phyloP scores from a whole-genome alignment of 2,329 filamentous ascomycete genomes.

The Achaetomium macrosporum region DNA sequence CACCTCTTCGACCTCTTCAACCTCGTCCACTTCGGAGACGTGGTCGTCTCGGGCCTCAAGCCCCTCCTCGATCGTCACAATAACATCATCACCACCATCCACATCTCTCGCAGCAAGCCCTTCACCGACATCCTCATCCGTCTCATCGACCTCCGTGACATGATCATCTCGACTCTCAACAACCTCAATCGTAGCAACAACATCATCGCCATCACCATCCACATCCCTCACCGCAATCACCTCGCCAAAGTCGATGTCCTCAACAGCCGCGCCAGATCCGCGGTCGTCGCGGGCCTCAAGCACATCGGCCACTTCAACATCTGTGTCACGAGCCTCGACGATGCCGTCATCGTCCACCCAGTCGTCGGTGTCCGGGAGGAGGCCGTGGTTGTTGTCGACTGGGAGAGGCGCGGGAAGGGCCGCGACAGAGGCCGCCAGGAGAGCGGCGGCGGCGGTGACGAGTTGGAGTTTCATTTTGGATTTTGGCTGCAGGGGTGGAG shows the following conservation, averaged over 20 bases:
- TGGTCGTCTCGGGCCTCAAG: neutral
- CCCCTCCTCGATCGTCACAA: too few relatives aligned
- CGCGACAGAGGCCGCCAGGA: conserved; percentile 25
- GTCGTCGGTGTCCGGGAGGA: conserved; percentile 10
- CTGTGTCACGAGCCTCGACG: neutral
- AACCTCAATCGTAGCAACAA: too few relatives aligned
- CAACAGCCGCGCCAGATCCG: too few relatives aligned
- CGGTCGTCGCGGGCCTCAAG: neutral
- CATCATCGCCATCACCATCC: too few relatives aligned
- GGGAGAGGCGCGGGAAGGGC: conserved; percentile 22
- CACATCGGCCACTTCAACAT: neutral
- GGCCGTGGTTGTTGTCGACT: conserved; percentile 4
- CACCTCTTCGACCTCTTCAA: neutral
- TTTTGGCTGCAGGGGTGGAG: neutral
- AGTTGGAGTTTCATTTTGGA: conserved; percentile 24
- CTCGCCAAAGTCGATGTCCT: neutral
- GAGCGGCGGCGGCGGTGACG: conserved; percentile 22
- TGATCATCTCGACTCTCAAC: too few relatives aligned
- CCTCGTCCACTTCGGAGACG: neutral
- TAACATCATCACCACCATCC: too few relatives aligned
- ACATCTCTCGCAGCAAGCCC: too few relatives aligned
- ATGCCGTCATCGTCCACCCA: conserved; percentile 1
- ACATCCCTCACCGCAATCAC: neutral
- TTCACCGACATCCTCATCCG: too few relatives aligned
- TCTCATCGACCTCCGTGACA: too few relatives aligned